phyloP scores from a whole-genome alignment of 352 stramenopile species.

The Phytophthora lateralis region DNA sequence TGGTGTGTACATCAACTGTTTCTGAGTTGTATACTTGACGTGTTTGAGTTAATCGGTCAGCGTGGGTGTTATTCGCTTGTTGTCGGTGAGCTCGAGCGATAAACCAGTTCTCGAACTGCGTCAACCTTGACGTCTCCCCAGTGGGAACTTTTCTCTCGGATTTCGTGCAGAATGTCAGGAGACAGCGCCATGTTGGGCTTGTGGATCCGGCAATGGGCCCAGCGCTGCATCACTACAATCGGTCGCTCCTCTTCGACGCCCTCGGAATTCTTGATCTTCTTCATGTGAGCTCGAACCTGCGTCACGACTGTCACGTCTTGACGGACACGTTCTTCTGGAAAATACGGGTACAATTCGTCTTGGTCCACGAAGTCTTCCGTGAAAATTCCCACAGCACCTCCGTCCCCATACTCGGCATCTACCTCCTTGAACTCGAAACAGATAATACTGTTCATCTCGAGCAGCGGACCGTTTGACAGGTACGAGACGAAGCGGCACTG shows the following conservation, averaged over 20 bases:
- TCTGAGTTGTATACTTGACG: too few species aligned
- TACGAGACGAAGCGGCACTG: constrained; percentile 50
- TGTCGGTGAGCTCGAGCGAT: constrained; percentile 1
- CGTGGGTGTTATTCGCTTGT: not conserved
- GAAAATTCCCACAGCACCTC: constrained; percentile 34
- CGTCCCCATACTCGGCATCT: constrained; percentile 30
- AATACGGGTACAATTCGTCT: constrained; percentile 45
- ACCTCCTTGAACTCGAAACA: constrained; percentile 36
- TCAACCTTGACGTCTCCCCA: constrained; percentile 51
- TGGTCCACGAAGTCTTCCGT: constrained; percentile 38
- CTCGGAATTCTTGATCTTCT: constrained; percentile 10
- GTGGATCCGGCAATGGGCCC: constrained; percentile 21
- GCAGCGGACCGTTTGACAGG: constrained; percentile 23
- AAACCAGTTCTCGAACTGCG: constrained; percentile 29
- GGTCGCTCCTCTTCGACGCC: constrained; percentile 19
- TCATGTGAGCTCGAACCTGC: constrained; percentile 23
- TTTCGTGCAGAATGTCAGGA: constrained; percentile 34
- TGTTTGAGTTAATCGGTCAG: too few species aligned
- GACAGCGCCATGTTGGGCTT: constrained; percentile 13
- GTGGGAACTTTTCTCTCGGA: constrained; percentile 45
- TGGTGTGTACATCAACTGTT: not conserved
- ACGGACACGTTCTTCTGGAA: constrained; percentile 28
- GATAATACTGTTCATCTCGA: constrained; percentile 44
- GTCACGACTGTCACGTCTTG: constrained; percentile 37
- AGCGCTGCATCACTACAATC: constrained; percentile 35